These are phyloP conservation scores for Phaseolus coccineus DNA, from an alignment of 331 rosid genomes.

Conservation along the genomic window DNA sequence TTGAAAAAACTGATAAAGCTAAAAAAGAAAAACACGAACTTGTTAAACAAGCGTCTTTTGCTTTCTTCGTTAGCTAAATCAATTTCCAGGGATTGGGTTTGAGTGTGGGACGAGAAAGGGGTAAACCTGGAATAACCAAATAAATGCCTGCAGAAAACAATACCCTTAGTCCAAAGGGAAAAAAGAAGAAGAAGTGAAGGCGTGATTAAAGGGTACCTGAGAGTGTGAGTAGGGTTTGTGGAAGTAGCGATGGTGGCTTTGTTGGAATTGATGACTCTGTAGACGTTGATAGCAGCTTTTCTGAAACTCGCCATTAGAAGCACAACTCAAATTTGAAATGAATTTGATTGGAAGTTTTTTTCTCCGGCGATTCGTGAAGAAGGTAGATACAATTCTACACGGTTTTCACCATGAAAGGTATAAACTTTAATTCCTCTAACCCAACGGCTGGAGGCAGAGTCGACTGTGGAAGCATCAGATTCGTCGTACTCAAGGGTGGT, in stretches of 20 bases:
- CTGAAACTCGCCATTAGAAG: constrained; percentile 32
- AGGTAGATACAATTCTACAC: no score
- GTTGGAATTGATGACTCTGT: constrained; percentile 42
- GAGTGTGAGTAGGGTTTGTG: background rate
- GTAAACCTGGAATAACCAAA: constrained; percentile 25
- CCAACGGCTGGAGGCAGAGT: no score
- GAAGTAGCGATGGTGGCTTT: constrained; percentile 8
- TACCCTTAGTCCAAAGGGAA: background rate
- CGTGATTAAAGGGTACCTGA: background rate
- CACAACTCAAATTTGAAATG: background rate
- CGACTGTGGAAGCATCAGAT: no score
- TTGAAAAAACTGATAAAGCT: background rate
- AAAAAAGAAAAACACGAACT: constrained; percentile 42
- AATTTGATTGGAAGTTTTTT: background rate
- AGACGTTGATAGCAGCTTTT: constrained; percentile 39
- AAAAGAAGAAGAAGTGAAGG: background rate
- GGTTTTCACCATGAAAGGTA: no score
- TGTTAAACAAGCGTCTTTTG: constrained; percentile 79
- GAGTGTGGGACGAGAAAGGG: constrained; percentile 49
- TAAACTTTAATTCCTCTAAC: no score
- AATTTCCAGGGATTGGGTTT: constrained; percentile 40
- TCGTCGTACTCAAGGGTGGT: no score
- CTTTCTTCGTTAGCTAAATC: constrained; percentile 81
- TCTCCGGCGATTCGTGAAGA: no score
- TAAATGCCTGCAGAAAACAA: constrained; percentile 3